A percentile compares a stretch with the other conserved stretches of the same genome.
Conservation (phyloP, 2,329 filamentous ascomycete species). For the Exserohilum rostratum region DNA sequence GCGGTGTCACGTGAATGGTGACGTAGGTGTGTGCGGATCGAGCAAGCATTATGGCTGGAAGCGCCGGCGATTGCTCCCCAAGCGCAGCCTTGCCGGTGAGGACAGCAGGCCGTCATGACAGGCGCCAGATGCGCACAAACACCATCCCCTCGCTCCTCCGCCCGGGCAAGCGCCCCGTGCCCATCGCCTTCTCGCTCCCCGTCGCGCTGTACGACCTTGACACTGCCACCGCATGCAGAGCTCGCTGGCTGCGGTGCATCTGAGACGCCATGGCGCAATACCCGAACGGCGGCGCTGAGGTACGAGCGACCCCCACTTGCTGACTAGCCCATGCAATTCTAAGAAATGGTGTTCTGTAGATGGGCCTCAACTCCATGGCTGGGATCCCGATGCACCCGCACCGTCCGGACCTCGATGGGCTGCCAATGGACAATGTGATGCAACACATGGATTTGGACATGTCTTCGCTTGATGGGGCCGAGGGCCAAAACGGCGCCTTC, state of each 20-base stretch:
- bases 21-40: background rate
- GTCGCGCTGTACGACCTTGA: background rate
- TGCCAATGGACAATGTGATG: constrained; percentile 55
- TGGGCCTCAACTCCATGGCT: constrained; percentile 35
- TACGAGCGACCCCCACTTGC: constrained; percentile 23
- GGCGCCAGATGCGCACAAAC: constrained; percentile 10
- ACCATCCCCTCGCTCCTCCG: constrained; percentile 5
- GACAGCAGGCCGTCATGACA: constrained; percentile 9
- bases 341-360: constrained; percentile 33
- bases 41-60: constrained; percentile 1
- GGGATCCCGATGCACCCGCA: constrained; percentile 35
- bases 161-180: constrained; percentile 13
- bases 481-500: constrained; percentile 28
- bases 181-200: constrained; percentile 4
- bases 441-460: constrained; percentile 52
- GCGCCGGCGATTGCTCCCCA: constrained; percentile 3
- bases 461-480: constrained; percentile 42
- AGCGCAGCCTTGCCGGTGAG: constrained; percentile 5
- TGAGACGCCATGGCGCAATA: constrained; percentile 43
- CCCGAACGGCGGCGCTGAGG: constrained; percentile 44
- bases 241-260: constrained; percentile 2
- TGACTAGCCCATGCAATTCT: constrained; percentile 20
- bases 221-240: background rate
- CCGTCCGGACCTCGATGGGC: constrained; percentile 31
- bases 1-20: constrained; percentile 10